These are phyloP conservation scores for Excoecaria agallocha DNA, from an alignment of 345 rosid genomes.

Conservation along the genomic window DNA sequence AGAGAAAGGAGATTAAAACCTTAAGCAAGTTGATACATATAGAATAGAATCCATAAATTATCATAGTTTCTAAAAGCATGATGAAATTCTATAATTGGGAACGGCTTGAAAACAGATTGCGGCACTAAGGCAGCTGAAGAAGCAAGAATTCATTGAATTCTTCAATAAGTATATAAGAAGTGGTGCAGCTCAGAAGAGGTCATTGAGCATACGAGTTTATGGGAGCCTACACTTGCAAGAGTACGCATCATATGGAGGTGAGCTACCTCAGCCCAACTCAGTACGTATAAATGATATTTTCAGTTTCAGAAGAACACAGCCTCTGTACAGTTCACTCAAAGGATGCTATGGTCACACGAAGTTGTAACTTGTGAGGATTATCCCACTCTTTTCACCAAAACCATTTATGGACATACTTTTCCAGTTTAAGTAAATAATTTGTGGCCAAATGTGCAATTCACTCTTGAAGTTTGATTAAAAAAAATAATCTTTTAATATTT, in stretches of 20 bases:
- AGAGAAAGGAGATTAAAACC: too few relatives aligned
- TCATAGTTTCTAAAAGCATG: background rate
- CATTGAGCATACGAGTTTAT: constrained; percentile 57
- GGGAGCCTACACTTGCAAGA: constrained; percentile 58
- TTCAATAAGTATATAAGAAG: constrained; percentile 64
- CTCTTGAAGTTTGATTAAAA: too few relatives aligned
- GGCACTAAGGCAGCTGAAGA: constrained; percentile 56
- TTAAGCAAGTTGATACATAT: too few relatives aligned
- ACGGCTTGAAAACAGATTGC: constrained; percentile 48
- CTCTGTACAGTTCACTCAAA: constrained; percentile 76
- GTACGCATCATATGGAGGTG: constrained; percentile 35
- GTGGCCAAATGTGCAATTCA: too few relatives aligned
- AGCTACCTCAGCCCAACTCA: constrained; percentile 28
- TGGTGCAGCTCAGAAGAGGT: constrained; percentile 62
- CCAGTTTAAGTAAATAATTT: background rate
- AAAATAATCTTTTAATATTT: too few relatives aligned
- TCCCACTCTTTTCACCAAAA: background rate
- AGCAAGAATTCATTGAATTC: constrained; percentile 70
- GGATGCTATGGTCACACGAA: constrained; percentile 50
- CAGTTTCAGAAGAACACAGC: constrained; percentile 68
- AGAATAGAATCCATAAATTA: too few relatives aligned
- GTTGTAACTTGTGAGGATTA: constrained; percentile 42
- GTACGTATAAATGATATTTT: constrained; percentile 54
- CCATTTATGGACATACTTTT: background rate
- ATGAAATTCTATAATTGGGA: background rate